These are phyloP conservation scores for Vaccinium corymbosum DNA, from an alignment of 148 eudicot species.

Conservation along the genomic window DNA sequence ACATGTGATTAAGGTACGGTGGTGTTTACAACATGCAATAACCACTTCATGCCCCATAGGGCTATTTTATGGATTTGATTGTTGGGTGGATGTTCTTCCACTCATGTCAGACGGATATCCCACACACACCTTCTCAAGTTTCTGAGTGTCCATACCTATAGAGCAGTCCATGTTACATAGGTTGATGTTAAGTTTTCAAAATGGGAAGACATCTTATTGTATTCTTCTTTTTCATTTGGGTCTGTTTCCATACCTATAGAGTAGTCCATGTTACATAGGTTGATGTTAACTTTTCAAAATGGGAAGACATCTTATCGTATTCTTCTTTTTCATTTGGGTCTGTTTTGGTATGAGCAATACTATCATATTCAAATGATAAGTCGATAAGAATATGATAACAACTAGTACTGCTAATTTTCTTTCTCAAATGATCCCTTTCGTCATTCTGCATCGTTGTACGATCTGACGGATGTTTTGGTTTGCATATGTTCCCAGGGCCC, in stretches of 20 bases:
- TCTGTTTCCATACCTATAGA: neutral
- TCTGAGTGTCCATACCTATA: neutral
- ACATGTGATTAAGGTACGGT: too few species aligned
- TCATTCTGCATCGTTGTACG: neutral
- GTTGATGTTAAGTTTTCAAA: constrained; percentile 1
- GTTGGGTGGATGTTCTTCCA: neutral
- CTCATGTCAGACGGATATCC: neutral
- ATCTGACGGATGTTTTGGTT: neutral
- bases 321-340: neutral
- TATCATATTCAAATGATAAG: neutral
- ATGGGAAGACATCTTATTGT: neutral
- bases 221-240: neutral
- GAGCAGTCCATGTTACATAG: neutral
- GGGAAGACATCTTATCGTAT: neutral
- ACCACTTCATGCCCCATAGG: too few species aligned
- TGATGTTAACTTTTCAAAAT: neutral
- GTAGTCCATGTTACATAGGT: neutral
- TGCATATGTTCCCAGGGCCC: constrained; percentile 56
- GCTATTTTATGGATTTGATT: neutral
- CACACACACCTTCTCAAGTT: neutral
- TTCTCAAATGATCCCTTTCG: constrained; percentile 2
- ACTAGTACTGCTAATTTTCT: neutral
- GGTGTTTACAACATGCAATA: too few species aligned
- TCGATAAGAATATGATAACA: neutral
- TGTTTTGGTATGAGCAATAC: neutral